phyloP scores from a whole-genome alignment of 345 rosid species.

The Tarenaya hassleriana region DNA sequence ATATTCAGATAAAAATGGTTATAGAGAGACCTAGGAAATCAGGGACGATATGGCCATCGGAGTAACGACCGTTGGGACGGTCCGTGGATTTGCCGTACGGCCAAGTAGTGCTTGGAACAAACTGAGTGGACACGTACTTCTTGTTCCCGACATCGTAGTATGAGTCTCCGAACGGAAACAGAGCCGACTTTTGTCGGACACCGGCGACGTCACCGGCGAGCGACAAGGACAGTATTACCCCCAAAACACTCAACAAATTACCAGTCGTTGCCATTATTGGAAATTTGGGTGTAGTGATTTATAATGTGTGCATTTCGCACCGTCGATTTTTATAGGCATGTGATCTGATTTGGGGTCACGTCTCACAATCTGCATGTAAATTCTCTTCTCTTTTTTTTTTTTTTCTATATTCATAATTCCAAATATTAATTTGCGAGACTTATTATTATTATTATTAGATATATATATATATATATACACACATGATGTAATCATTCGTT shows the following conservation, averaged over 20 bases:
- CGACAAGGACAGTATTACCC: slow-evolving; percentile 6
- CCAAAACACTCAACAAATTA: slow-evolving; percentile 8
- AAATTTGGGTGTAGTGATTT: too few relatives aligned
- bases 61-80: slow-evolving; percentile 25
- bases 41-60: slow-evolving; percentile 24
- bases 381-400: too few relatives aligned
- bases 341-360: too few relatives aligned
- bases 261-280: slow-evolving; percentile 11
- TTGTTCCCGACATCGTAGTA: slow-evolving; percentile 26
- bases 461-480: too few relatives aligned
- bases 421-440: too few relatives aligned
- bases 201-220: slow-evolving; percentile 14
- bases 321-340: too few relatives aligned
- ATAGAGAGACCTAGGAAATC: slow-evolving; percentile 19
- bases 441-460: too few relatives aligned
- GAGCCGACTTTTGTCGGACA: slow-evolving; percentile 4
- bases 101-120: slow-evolving; percentile 8
- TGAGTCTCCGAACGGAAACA: slow-evolving; percentile 29
- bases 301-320: too few relatives aligned
- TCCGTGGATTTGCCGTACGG: slow-evolving; percentile 35
- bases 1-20: neutral
- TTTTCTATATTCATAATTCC: too few relatives aligned
- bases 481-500: too few relatives aligned
- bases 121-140: neutral
- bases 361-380: too few relatives aligned